These are phyloP conservation scores for Chamaecrista fasciculata DNA, from an alignment of 306 rosid genomes.

Conservation along the genomic window DNA sequence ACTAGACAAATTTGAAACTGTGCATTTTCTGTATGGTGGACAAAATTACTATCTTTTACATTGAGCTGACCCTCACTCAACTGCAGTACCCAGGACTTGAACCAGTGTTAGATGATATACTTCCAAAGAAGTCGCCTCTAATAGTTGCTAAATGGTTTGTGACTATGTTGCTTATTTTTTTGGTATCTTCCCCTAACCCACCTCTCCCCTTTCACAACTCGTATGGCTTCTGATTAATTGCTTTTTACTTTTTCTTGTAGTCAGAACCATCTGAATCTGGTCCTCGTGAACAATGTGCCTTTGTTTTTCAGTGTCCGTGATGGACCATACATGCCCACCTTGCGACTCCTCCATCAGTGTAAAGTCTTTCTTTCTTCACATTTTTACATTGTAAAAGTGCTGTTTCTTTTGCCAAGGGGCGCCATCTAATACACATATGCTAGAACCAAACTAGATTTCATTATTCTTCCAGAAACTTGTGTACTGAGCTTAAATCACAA, in stretches of 20 bases:
- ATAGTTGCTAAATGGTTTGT: slow-evolving; percentile 87
- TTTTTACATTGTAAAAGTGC: slow-evolving; percentile 9
- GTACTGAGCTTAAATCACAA: neutral
- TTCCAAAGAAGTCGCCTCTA: slow-evolving; percentile 93
- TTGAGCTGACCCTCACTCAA: slow-evolving; percentile 6
- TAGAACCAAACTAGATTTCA: neutral
- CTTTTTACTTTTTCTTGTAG: slow-evolving; percentile 43
- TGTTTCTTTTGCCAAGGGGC: neutral
- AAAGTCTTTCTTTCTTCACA: slow-evolving; percentile 35
- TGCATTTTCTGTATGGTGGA: neutral
- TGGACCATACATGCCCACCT: slow-evolving; percentile 98
- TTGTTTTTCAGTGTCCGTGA: slow-evolving; percentile 91
- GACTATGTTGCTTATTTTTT: slow-evolving; percentile 17
- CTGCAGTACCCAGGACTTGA: slow-evolving; percentile 96
- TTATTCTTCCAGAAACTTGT: neutral
- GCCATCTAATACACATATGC: neutral
- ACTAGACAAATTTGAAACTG: neutral
- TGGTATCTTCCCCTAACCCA: neutral
- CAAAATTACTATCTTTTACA: neutral
- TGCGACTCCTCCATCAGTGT: slow-evolving; percentile 97
- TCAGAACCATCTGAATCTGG: slow-evolving; percentile 96
- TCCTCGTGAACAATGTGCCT: slow-evolving; percentile 89
- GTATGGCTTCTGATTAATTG: slow-evolving; percentile 28
- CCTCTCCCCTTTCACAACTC: neutral
- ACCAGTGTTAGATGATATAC: slow-evolving; percentile 87